Evolutionary conservation across 495 filamentous ascomycete genomes (phyloP), one percentile per base, ranked within the genome.

Genomic region (Xylaria bambusicola): DNA sequence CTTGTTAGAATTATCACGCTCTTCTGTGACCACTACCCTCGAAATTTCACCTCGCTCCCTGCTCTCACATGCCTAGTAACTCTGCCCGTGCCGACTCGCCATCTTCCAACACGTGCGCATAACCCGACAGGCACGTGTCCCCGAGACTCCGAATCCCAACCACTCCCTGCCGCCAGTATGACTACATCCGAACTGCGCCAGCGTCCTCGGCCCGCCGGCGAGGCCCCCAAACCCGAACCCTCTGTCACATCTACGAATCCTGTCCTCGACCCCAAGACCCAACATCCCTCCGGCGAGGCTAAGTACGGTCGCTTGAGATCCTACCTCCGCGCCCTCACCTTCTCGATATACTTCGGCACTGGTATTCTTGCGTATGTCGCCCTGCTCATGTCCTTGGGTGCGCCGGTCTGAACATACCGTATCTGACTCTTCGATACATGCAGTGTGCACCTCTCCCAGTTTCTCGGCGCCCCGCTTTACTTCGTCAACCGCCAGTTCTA

Each of bases 401-500:
- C 31, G 57, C 4, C 10, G 7, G 42, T 33, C 17, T 29, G 24
- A 50, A 31, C 20, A 17, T 36, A 4, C 52, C 20, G 7, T 57
- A 62, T 24, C 65, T 66, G 12, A 33, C 56, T 23, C 51, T 17
- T 13, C 36, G 13, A 8, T 3, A 55, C 52, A 45, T 46, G n/a
- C 63, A 86, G 87, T 26, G 84, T 91, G 65, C 76, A 83, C 61
- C 53, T 75, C 17, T 83, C 84, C 21, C 88, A 93, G 68, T 75
- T 90, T 50, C 62, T 92, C 57, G 88, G 88, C 38, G 75, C 81
- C 0, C 87, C 86, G 36, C 74, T 92, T 15, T 92, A 92, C 66
- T 83, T 84, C 64, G 70, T 89, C 60, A 84, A 82, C 67, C 84
- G 82, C 64, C 83, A 89, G 35, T 74, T 83, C 38, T 93, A 88